Evolutionary conservation across 805 yeast species (phyloP).

Genomic region (Sugiyamaella americana): DNA sequence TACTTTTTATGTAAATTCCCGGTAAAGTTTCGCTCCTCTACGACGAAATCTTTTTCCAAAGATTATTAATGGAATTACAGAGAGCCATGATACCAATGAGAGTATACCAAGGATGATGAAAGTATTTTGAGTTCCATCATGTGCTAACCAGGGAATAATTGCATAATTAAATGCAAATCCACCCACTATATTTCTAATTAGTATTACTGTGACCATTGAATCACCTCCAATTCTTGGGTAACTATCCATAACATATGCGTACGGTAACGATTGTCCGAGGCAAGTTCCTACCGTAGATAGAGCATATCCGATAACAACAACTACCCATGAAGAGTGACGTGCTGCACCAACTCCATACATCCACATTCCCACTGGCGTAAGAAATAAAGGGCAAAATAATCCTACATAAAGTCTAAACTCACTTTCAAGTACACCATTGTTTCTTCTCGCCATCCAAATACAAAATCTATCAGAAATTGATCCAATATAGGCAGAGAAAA

Average conservation of each 20-base stretch:
- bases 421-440: conserved; percentile 8
- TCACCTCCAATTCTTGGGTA: conserved; percentile 5
- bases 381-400: neutral
- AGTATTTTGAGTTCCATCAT: conserved; percentile 2
- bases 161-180: conserved; percentile 5
- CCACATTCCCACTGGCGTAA: conserved; percentile 3
- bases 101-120: conserved; percentile 1
- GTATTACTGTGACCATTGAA: conserved; percentile 5
- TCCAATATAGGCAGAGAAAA: conserved; percentile 7
- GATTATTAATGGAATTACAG: conserved; percentile 8
- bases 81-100: conserved; percentile 6
- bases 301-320: neutral
- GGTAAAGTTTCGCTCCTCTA: conserved; percentile 4
- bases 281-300: conserved; percentile 14
- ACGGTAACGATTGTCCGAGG: conserved; percentile 10
- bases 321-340: conserved; percentile 4
- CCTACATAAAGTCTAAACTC: conserved; percentile 7
- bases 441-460: conserved; percentile 13
- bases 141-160: conserved; percentile 2
- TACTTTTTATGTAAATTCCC: conserved; percentile 4
- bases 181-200: conserved; percentile 7
- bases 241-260: conserved; percentile 2
- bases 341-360: conserved; percentile 12
- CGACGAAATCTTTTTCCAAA: conserved; percentile 9
- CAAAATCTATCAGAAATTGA: conserved; percentile 8